phyloP scores from a whole-genome alignment of 768 basidiomycete genomes.

The Auricularia heimuer region DNA sequence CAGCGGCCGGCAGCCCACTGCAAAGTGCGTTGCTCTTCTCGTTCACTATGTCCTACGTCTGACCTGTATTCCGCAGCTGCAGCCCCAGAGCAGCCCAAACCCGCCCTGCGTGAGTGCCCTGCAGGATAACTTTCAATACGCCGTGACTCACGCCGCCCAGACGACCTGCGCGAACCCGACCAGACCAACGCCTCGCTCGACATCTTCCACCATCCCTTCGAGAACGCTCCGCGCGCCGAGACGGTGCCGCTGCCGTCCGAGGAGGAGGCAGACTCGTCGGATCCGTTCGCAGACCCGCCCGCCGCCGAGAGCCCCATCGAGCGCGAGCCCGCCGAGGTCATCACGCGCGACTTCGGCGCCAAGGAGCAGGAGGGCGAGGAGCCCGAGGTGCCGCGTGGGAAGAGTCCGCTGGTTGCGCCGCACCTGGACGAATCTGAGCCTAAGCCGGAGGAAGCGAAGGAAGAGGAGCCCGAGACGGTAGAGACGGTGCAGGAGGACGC shows the following conservation, averaged over 20 bases:
- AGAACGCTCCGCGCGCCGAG: background rate
- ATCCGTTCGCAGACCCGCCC: background rate
- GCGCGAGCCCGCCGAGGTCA: background rate
- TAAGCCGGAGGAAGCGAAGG: background rate
- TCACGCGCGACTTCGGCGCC: background rate
- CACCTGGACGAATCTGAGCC: background rate
- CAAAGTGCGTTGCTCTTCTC: background rate
- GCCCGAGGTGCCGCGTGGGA: background rate
- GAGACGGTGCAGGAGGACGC: background rate
- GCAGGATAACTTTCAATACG: background rate
- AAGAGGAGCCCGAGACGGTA: background rate
- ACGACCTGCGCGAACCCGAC: background rate
- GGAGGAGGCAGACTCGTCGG: background rate
- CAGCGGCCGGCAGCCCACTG: background rate
- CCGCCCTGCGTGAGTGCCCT: background rate
- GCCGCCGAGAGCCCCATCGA: background rate
- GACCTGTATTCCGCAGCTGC: background rate
- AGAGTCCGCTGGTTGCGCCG: background rate
- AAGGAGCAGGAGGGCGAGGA: background rate
- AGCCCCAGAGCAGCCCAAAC: background rate
- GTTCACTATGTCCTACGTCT: background rate
- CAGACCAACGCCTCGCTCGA: background rate
- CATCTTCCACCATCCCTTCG: background rate
- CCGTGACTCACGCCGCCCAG: background rate
- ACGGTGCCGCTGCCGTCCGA: background rate